Evolutionary conservation across 495 filamentous ascomycete species (phyloP).

Genomic region (Xylaria cubensis): DNA sequence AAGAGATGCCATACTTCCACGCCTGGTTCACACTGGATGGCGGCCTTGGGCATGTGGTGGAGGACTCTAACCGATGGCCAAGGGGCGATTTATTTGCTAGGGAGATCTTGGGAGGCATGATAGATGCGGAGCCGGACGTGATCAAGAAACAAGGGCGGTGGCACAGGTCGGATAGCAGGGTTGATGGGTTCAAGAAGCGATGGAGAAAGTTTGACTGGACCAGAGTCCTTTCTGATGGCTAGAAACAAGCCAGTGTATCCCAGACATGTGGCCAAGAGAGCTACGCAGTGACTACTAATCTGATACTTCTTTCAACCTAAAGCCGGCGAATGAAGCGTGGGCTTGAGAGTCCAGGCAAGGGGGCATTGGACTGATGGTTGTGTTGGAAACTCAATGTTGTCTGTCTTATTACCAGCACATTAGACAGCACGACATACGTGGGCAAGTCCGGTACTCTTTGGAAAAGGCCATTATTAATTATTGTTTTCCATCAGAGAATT

Average conservation of each 20-base stretch:
- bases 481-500: background rate
- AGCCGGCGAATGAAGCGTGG: background rate
- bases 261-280: background rate
- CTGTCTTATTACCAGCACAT: background rate
- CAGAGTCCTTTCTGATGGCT: constrained; percentile 65
- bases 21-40: constrained; percentile 95
- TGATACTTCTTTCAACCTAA: background rate
- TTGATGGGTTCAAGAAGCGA: constrained; percentile 78
- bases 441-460: background rate
- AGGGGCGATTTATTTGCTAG: constrained; percentile 91
- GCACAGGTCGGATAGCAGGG: constrained; percentile 73
- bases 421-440: background rate
- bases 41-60: constrained; percentile 89
- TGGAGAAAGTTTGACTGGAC: constrained; percentile 99
- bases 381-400: background rate
- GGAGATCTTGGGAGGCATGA: constrained; percentile 92
- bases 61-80: constrained; percentile 88
- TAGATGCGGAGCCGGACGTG: constrained; percentile 81
- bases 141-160: constrained; percentile 93
- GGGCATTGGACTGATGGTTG: background rate
- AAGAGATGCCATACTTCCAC: constrained; percentile 99
- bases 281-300: background rate
- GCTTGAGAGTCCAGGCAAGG: background rate
- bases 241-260: background rate
- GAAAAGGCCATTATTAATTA: background rate